Conservation (phyloP, 2,329 filamentous ascomycete species). For the Alternaria longipes region DNA sequence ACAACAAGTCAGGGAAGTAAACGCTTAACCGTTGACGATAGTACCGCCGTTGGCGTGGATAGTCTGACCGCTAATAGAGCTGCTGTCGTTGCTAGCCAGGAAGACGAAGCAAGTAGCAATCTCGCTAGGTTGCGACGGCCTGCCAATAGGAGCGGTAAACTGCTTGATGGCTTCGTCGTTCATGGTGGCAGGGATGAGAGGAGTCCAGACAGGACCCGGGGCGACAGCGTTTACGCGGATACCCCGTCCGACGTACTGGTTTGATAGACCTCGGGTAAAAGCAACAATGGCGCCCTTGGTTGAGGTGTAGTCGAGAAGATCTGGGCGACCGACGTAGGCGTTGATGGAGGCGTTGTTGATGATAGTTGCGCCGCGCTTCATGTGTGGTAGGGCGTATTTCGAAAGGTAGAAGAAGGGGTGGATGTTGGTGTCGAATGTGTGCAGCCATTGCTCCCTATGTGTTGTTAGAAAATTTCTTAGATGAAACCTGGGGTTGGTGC, state of each 20-base stretch:
- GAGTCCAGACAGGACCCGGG: constrained; percentile 68
- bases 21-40: constrained; percentile 43
- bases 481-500: constrained; percentile 32
- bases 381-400: constrained; percentile 79
- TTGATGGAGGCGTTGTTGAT: constrained; percentile 90
- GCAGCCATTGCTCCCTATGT: constrained; percentile 75
- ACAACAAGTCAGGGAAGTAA: neutral
- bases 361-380: constrained; percentile 77
- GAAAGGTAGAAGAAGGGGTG: constrained; percentile 82
- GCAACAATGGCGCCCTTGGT: constrained; percentile 81
- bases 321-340: constrained; percentile 80
- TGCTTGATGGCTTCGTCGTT: constrained; percentile 70
- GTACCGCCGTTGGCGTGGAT: constrained; percentile 65
- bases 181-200: constrained; percentile 55
- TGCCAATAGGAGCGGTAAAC: constrained; percentile 77
- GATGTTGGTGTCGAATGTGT: constrained; percentile 85
- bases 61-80: constrained; percentile 77
- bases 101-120: constrained; percentile 85
- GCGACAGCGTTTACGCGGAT: constrained; percentile 81
- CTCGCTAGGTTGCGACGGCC: constrained; percentile 81
- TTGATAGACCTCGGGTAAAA: constrained; percentile 80
- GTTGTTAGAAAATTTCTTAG: constrained; percentile 19
- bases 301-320: constrained; percentile 83
- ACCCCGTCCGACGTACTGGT: constrained; percentile 75
- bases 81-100: constrained; percentile 77